phyloP scores from a whole-genome alignment of 2,329 filamentous ascomycete genomes.

The Seiridium cupressi region DNA sequence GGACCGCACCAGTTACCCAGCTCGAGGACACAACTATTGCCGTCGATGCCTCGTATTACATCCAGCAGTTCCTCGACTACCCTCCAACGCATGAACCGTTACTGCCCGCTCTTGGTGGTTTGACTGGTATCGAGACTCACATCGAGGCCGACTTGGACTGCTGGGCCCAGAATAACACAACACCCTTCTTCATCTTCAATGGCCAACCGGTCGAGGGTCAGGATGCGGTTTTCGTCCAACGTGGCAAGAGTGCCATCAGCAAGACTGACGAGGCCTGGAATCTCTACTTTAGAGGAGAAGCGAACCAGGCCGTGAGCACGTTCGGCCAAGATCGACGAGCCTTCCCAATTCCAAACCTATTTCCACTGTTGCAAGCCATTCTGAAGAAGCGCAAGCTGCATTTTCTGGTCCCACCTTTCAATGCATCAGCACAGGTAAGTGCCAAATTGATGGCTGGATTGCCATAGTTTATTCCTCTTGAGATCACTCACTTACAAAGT shows the following conservation, averaged over 20 bases:
- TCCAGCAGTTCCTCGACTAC: conserved; percentile 73
- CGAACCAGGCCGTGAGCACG: conserved; percentile 76
- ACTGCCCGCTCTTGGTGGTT: conserved; percentile 82
- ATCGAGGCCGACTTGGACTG: conserved; percentile 74
- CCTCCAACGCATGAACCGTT: conserved; percentile 78
- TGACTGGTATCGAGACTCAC: conserved; percentile 74
- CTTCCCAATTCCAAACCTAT: conserved; percentile 69
- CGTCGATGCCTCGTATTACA: conserved; percentile 87
- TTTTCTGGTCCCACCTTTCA: conserved; percentile 83
- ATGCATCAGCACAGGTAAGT: conserved; percentile 78
- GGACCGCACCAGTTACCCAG: conserved; percentile 63
- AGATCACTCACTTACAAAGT: neutral
- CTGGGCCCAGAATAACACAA: conserved; percentile 69
- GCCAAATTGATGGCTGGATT: neutral
- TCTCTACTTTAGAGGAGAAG: conserved; percentile 78
- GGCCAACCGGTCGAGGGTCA: conserved; percentile 78
- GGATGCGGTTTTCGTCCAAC: conserved; percentile 66
- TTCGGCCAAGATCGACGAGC: conserved; percentile 77
- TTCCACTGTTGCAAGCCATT: conserved; percentile 73
- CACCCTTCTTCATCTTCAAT: conserved; percentile 89
- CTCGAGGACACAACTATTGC: conserved; percentile 75
- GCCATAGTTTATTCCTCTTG: too few species aligned
- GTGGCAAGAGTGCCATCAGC: conserved; percentile 62
- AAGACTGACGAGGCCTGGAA: conserved; percentile 82
- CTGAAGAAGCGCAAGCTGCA: conserved; percentile 67